These are phyloP conservation scores for Fusarium sp. DNA, from an alignment of 2,329 filamentous ascomycete genomes.

Conservation along the genomic window DNA sequence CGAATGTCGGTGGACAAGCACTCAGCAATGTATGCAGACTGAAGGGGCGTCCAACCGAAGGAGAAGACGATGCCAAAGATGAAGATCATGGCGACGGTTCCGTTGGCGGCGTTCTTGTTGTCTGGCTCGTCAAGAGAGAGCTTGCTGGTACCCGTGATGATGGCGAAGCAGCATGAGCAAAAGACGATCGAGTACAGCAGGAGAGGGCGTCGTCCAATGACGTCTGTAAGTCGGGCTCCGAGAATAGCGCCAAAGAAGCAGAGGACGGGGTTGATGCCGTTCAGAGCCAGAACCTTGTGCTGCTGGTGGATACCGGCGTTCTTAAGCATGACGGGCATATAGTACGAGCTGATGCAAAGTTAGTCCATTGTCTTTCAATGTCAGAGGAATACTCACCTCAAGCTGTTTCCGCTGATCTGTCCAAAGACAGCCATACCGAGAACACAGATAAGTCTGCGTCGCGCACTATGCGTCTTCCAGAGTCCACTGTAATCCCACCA, in stretches of 20 bases:
- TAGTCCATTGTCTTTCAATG: accelerated
- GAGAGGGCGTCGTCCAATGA: constrained; percentile 67
- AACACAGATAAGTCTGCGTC: constrained; percentile 63
- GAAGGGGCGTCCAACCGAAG: constrained; percentile 62
- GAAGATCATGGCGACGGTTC: constrained; percentile 62
- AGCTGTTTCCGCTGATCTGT: constrained; percentile 63
- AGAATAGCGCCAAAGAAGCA: constrained; percentile 62
- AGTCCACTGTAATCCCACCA: constrained; percentile 68
- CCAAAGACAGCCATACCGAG: constrained; percentile 64
- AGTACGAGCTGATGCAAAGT: constrained; percentile 56
- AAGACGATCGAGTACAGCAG: constrained; percentile 61
- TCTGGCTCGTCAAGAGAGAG: constrained; percentile 51
- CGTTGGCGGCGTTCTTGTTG: constrained; percentile 54
- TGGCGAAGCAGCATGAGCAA: constrained; percentile 59
- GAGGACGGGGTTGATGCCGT: constrained; percentile 65
- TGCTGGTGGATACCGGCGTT: constrained; percentile 64
- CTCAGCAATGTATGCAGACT: constrained; percentile 63
- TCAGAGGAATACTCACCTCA: constrained; percentile 39
- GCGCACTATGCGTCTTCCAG: constrained; percentile 60
- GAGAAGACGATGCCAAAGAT: constrained; percentile 63
- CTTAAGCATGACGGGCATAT: constrained; percentile 64
- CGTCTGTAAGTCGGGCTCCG: constrained; percentile 67
- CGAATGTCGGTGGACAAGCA: constrained; percentile 58
- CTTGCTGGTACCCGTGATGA: constrained; percentile 62
- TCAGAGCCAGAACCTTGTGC: constrained; percentile 61